Evolutionary conservation across 73 alveolate genomes (phyloP).

Genomic region (Breviolum minutum): DNA sequence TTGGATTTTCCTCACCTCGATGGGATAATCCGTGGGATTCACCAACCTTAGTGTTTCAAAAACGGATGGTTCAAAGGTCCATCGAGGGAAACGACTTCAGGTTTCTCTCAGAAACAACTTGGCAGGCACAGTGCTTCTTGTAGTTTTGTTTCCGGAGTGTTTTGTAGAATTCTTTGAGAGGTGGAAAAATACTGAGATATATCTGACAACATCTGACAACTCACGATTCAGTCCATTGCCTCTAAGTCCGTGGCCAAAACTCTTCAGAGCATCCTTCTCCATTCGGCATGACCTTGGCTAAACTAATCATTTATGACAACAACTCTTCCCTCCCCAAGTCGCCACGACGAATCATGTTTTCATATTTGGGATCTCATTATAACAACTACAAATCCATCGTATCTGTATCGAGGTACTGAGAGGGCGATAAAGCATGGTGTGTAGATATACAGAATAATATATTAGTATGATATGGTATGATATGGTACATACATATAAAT

Average conservation of each 20-base stretch:
- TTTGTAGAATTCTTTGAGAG: background rate
- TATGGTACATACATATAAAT: no score
- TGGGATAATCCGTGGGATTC: conserved; percentile 90
- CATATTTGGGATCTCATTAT: no score
- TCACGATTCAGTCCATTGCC: background rate
- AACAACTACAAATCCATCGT: no score
- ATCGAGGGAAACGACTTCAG: no score
- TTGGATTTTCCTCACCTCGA: conserved; percentile 7
- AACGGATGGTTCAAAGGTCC: background rate
- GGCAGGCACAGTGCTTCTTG: background rate
- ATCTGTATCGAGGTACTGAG: no score
- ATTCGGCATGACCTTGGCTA: conserved; percentile 64
- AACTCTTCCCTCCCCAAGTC: background rate
- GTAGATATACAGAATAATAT: no score
- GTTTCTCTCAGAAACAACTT: no score
- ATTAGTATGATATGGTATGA: no score
- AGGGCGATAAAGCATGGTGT: no score
- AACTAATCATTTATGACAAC: background rate
- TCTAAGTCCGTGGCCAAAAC: conserved; percentile 55
- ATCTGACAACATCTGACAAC: background rate
- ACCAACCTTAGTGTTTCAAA: conserved; percentile 27
- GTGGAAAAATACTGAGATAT: background rate
- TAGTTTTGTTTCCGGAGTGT: background rate
- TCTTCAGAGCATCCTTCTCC: conserved; percentile 76
- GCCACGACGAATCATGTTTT: no score